Evolutionary conservation across 2,329 filamentous ascomycete species (phyloP).

Genomic region (Clonostachys chloroleuca): DNA sequence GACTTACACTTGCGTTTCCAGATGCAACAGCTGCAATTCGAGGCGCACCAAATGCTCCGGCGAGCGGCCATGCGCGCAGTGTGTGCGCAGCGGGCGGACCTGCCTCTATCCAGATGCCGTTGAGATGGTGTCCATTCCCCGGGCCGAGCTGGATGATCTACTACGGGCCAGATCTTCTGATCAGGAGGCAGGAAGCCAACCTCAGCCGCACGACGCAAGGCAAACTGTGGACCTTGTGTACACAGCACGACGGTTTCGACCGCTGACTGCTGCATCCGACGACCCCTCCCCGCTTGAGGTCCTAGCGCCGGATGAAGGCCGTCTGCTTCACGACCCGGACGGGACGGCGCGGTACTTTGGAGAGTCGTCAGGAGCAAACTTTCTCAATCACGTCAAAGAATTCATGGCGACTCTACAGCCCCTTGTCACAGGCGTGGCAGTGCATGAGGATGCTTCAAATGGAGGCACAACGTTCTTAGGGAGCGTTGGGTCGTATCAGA

Average conservation of each 20-base stretch:
- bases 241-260: too few species aligned
- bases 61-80: slow-evolving; percentile 41
- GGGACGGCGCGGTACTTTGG: slow-evolving; percentile 41
- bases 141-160: slow-evolving; percentile 34
- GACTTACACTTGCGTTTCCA: slow-evolving; percentile 10
- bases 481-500: slow-evolving; percentile 39
- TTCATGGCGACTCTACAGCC: background rate
- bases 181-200: too few species aligned
- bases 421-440: slow-evolving; percentile 4
- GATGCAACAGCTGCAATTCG: slow-evolving; percentile 49
- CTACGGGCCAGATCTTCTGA: too few species aligned
- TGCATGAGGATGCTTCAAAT: slow-evolving; percentile 23
- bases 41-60: slow-evolving; percentile 48
- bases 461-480: too few species aligned
- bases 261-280: background rate
- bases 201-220: too few species aligned
- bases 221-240: too few species aligned
- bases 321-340: slow-evolving; percentile 35
- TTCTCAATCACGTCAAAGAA: slow-evolving; percentile 39
- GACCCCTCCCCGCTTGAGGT: too few species aligned
- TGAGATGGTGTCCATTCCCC: slow-evolving; percentile 37
- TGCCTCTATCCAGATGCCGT: slow-evolving; percentile 41
- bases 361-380: slow-evolving; percentile 43
- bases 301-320: slow-evolving; percentile 17
- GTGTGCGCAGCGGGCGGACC: slow-evolving; percentile 31